Evolutionary conservation across 2,329 filamentous ascomycete species (phyloP).

Genomic region (Grosmannia clavigera): DNA sequence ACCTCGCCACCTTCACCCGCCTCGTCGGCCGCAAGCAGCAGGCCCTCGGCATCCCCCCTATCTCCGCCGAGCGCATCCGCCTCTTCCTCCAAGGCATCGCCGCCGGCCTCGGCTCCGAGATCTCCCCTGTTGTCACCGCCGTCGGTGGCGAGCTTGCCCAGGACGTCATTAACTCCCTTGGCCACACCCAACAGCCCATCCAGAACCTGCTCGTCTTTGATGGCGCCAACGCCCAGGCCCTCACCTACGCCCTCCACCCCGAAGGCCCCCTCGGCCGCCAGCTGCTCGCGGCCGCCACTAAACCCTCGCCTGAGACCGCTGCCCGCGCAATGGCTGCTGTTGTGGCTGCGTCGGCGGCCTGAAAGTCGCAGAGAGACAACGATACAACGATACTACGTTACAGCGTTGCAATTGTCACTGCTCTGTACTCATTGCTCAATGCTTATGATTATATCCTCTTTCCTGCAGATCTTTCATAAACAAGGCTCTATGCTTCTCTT

Average conservation of each 20-base stretch:
- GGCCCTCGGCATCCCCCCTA: slow-evolving; percentile 55
- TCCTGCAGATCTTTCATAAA: too few species aligned
- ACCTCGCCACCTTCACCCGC: slow-evolving; percentile 65
- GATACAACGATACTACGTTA: too few species aligned
- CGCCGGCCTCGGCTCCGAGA: slow-evolving; percentile 58
- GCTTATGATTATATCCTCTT: too few species aligned
- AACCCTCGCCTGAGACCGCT: not conserved
- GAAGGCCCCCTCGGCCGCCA: slow-evolving; percentile 37
- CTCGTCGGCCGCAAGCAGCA: slow-evolving; percentile 69
- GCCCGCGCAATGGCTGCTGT: too few species aligned
- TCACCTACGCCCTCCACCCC: slow-evolving; percentile 73
- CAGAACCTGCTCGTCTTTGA: slow-evolving; percentile 94
- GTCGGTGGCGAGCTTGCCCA: slow-evolving; percentile 85
- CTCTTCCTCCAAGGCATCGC: slow-evolving; percentile 55
- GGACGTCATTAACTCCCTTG: slow-evolving; percentile 93
- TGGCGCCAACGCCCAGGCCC: slow-evolving; percentile 65
- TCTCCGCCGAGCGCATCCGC: slow-evolving; percentile 63
- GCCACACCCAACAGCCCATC: slow-evolving; percentile 81
- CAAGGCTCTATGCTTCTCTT: too few species aligned
- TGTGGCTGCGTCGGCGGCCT: too few species aligned
- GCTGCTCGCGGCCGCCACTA: slow-evolving; percentile 21
- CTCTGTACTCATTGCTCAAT: too few species aligned
- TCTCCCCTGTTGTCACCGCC: slow-evolving; percentile 78
- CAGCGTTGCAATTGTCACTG: too few species aligned
- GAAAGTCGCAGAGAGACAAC: too few species aligned